Percentiles rank a stretch among this genome's conserved stretches.
Conservation (phyloP, 495 filamentous ascomycete species). For the Ascodesmis nigricans region DNA sequence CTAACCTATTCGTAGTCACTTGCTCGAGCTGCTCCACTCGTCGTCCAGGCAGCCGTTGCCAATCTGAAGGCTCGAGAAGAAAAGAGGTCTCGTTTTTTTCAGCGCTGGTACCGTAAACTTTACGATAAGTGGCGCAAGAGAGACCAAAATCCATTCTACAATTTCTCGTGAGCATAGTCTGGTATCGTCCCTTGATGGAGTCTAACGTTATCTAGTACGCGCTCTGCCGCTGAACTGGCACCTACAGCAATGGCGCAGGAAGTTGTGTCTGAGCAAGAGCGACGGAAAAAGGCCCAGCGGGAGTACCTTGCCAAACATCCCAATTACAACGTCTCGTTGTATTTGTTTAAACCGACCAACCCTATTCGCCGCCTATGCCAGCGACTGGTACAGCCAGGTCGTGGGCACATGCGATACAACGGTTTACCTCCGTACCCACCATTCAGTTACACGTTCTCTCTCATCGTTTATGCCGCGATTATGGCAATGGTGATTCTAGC, state of each 20-base stretch:
- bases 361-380: conserved; percentile 67
- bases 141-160: conserved; percentile 92
- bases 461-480: conserved; percentile 80
- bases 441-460: conserved; percentile 82
- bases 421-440: conserved; percentile 68
- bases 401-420: conserved; percentile 63
- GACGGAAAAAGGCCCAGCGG: conserved; percentile 65
- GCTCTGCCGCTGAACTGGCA: conserved; percentile 51
- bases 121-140: conserved; percentile 9
- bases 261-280: conserved; percentile 60
- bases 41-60: conserved; percentile 11
- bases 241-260: conserved; percentile 71
- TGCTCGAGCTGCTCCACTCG: conserved; percentile 11
- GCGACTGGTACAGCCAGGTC: conserved; percentile 73
- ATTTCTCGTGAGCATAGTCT: conserved; percentile 22
- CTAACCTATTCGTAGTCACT: conserved; percentile 12
- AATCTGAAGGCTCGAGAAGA: conserved; percentile 14
- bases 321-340: conserved; percentile 79
- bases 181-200: neutral
- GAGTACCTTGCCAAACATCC: conserved; percentile 76
- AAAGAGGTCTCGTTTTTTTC: conserved; percentile 7
- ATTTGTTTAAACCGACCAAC: conserved; percentile 58
- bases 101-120: conserved; percentile 12
- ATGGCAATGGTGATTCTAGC: conserved; percentile 92
- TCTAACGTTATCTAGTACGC: conserved; percentile 7